Conservation (phyloP, 768 basidiomycete species). For the Scleroderma bovista region DNA sequence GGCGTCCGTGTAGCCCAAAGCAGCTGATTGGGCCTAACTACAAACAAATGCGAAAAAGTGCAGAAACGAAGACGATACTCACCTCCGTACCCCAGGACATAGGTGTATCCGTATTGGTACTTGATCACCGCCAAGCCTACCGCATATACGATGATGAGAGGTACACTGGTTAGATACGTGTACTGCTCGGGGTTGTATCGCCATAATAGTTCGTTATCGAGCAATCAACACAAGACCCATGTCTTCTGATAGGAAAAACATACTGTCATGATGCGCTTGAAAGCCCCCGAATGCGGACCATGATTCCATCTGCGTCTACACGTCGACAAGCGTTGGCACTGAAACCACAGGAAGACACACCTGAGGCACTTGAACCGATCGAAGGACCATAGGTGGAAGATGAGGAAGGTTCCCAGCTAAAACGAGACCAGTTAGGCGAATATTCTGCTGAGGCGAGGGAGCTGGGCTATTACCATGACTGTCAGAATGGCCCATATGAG, state of each 20-base stretch:
- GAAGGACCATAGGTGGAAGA: conserved; percentile 76
- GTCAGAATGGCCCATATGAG: conserved; percentile 61
- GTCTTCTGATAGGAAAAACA: conserved; percentile 12
- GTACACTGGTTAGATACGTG: conserved; percentile 61
- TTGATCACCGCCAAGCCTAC: conserved; percentile 68
- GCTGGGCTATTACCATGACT: conserved; percentile 32
- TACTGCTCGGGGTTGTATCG: conserved; percentile 42
- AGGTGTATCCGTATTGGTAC: conserved; percentile 60
- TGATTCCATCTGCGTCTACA: conserved; percentile 53
- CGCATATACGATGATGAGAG: conserved; percentile 52
- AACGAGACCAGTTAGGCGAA: not conserved
- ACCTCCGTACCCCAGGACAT: conserved; percentile 44
- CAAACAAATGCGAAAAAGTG: not conserved
- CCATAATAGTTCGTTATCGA: too few species aligned
- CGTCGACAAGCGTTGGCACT: not conserved
- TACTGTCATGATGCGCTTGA: conserved; percentile 85
- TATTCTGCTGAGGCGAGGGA: not conserved
- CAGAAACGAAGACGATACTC: conserved; percentile 22
- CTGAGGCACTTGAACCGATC: conserved; percentile 71
- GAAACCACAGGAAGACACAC: conserved; percentile 30
- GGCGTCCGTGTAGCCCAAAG: not conserved
- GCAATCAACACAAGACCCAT: not conserved
- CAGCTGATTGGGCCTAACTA: conserved; percentile 2
- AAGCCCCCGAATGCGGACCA: conserved; percentile 62
- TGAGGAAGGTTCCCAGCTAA: conserved; percentile 56